Conservation (phyloP, 192 early-diverging fungal genomes). For the Physocladia obscura region DNA sequence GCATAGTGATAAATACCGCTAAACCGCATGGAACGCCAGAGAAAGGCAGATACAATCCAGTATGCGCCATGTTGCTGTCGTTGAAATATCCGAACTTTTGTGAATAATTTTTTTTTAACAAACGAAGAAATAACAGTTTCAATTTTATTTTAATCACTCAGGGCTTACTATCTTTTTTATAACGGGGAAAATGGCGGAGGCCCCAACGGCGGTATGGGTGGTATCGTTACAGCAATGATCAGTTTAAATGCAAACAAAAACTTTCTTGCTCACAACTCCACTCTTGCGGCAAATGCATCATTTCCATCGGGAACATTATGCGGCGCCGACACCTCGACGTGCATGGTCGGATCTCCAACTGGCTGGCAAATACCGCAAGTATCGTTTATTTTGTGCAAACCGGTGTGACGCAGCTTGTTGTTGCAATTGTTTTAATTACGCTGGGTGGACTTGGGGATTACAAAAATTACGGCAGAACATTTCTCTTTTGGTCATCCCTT, state of each 20-base stretch:
- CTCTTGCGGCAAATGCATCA: not conserved
- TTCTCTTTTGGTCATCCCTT: constrained; percentile 4
- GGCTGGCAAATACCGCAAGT: constrained; percentile 6
- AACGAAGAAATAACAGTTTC: not conserved
- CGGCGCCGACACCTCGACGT: constrained; percentile 1
- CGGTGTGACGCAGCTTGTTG: constrained; percentile 2
- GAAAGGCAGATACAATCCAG: not conserved
- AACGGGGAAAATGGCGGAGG: constrained; percentile 28
- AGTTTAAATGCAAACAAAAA: constrained; percentile 1
- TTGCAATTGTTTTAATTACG: constrained; percentile 13
- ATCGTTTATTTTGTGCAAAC: not conserved
- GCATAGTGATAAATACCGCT: too few species aligned
- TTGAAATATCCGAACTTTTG: constrained; percentile 1
- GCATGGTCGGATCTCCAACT: constrained; percentile 12
- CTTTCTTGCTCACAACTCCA: constrained; percentile 14
- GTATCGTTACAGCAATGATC: constrained; percentile 1
- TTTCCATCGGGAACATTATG: not conserved
- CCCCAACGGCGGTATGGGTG: constrained; percentile 6
- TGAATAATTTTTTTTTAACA: not conserved
- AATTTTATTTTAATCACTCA: not conserved
- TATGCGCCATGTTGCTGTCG: constrained; percentile 18
- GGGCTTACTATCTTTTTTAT: constrained; percentile 29
- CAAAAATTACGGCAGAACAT: constrained; percentile 6
- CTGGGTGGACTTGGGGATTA: constrained; percentile 17
- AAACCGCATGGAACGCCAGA: too few species aligned